Evolutionary conservation across 2,329 filamentous ascomycete species (phyloP).

Genomic region (Exophiala oligosperma): DNA sequence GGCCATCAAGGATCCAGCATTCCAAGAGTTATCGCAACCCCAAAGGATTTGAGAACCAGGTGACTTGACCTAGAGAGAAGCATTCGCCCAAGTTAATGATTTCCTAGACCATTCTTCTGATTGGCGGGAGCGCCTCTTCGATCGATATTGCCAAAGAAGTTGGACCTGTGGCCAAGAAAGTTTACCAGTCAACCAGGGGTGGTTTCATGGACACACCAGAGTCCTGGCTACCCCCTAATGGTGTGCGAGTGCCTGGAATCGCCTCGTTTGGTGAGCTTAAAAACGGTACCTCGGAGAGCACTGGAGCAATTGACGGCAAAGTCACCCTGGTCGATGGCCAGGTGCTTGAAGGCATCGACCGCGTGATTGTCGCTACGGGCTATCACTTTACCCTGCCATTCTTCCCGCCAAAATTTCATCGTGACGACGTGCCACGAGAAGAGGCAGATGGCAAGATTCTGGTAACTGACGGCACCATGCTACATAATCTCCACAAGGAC

Average conservation of each 20-base stretch:
- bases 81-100: background rate
- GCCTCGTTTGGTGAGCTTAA: conserved; percentile 41
- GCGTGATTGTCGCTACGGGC: conserved; percentile 66
- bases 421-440: conserved; percentile 44
- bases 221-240: conserved; percentile 54
- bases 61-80: background rate
- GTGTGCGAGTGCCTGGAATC: conserved; percentile 55
- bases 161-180: conserved; percentile 42
- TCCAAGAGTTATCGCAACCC: conserved; percentile 54
- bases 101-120: conserved; percentile 54
- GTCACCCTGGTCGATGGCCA: conserved; percentile 56
- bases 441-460: conserved; percentile 55
- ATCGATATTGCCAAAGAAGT: conserved; percentile 56
- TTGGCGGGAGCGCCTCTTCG: conserved; percentile 58
- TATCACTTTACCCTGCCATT: conserved; percentile 64
- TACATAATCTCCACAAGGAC: conserved; percentile 68
- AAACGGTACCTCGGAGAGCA: background rate
- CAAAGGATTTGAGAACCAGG: conserved; percentile 45
- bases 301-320: conserved; percentile 48
- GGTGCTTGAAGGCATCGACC: conserved; percentile 57
- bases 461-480: conserved; percentile 62
- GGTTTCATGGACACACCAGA: conserved; percentile 60
- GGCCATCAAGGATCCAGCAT: conserved; percentile 48
- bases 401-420: conserved; percentile 57
- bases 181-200: conserved; percentile 59